A percentile compares a stretch with the other conserved stretches of the same genome.
These are phyloP conservation scores for Oryza meyeriana DNA, from an alignment of 176 grass and related monocot species.

Conservation along the genomic window DNA sequence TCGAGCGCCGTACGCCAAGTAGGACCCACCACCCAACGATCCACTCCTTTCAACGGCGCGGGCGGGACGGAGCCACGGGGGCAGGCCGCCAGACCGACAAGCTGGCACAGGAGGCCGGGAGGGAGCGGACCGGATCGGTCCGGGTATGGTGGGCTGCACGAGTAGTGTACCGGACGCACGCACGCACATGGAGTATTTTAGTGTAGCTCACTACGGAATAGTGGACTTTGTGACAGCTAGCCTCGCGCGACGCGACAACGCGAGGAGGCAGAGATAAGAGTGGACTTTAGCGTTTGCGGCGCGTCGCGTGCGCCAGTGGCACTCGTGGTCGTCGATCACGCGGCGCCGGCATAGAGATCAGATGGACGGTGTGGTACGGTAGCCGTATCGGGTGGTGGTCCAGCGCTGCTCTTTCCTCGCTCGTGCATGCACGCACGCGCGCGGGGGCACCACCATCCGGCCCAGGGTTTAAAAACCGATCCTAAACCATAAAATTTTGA, in stretches of 20 bases:
- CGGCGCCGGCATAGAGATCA: neutral
- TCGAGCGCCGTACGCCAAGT: too few species aligned
- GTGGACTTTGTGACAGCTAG: neutral
- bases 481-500: too few species aligned
- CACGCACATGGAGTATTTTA: neutral
- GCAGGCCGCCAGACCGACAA: too few species aligned
- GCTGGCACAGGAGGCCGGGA: too few species aligned
- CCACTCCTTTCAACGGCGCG: too few species aligned
- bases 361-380: neutral
- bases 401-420: neutral
- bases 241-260: neutral
- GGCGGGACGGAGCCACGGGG: too few species aligned
- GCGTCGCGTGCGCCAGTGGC: neutral
- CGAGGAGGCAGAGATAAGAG: neutral
- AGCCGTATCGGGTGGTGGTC: neutral
- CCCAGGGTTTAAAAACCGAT: too few species aligned
- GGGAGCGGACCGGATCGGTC: too few species aligned
- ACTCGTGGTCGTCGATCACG: neutral
- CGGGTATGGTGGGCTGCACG: too few species aligned
- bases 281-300: neutral
- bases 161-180: neutral
- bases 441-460: too few species aligned
- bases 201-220: neutral
- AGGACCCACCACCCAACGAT: too few species aligned
- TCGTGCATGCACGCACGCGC: too few species aligned